phyloP scores from a whole-genome alignment of 495 filamentous ascomycete species.

The Penicillium odoratum region DNA sequence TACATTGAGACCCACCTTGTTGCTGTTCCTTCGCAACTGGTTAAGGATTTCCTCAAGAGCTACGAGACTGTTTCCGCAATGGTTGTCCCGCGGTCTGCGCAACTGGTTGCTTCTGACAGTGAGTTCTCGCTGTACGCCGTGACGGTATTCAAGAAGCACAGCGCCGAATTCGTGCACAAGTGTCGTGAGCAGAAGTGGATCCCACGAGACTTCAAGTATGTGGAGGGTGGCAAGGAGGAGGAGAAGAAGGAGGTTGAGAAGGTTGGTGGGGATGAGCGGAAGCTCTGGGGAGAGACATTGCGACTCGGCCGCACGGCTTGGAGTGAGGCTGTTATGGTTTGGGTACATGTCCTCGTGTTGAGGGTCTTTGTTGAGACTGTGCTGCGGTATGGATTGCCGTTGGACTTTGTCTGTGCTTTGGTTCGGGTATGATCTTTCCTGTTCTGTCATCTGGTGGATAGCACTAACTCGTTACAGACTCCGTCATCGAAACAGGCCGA shows the following conservation, averaged over 20 bases:
- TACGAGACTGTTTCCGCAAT: constrained; percentile 85
- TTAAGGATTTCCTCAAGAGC: constrained; percentile 82
- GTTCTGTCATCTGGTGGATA: neutral
- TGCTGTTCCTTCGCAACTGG: constrained; percentile 72
- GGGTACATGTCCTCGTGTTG: constrained; percentile 86
- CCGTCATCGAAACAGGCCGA: constrained; percentile 72
- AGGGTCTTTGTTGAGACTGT: constrained; percentile 97
- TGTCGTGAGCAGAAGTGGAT: constrained; percentile 90
- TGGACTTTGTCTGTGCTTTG: constrained; percentile 82
- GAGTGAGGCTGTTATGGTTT: constrained; percentile 92
- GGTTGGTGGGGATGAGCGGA: constrained; percentile 76
- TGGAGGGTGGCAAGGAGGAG: constrained; percentile 82
- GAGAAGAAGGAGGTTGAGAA: constrained; percentile 82
- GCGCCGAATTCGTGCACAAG: constrained; percentile 82
- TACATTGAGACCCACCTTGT: constrained; percentile 95
- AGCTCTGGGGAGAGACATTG: constrained; percentile 88
- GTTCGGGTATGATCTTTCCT: constrained; percentile 64
- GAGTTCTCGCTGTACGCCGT: constrained; percentile 89
- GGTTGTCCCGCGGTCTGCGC: constrained; percentile 87
- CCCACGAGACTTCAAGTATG: constrained; percentile 89
- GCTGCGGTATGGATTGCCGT: constrained; percentile 84
- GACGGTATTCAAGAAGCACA: constrained; percentile 88
- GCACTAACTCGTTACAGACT: constrained; percentile 53
- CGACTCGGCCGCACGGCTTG: constrained; percentile 82
- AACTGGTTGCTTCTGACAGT: constrained; percentile 73